Base-by-base conservation (phyloP, 164 flowering plant genomes). In the Akebia trifoliata region DNA sequence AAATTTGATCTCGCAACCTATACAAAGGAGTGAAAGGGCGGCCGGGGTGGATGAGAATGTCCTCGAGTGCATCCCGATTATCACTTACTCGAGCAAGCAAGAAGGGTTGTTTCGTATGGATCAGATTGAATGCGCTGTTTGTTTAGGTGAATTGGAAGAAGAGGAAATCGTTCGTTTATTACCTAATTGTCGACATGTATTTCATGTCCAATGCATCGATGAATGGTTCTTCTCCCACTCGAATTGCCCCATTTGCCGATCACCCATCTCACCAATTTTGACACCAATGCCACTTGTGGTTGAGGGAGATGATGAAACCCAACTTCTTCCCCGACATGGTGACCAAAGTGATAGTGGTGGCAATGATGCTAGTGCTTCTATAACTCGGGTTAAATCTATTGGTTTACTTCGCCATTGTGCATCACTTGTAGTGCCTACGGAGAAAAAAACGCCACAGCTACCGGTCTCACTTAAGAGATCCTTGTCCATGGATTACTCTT, bases 231-330 rank as follows among this genome's bases (percentile, higher is more conserved):
- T 17, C 15, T 61, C 50, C 4, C 82, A 76, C 22, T 37, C 66
- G 1, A 78, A 45, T 51, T 82, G 84, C 40, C 83, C 84, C 0
- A 28, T 76, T 4, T 82, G 87, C 48, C 71, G 87, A 15, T 45
- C 75, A 1, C 71, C 72, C 49, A 4, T 50, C 18, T n/a, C 17
- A 14, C 40, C 6, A 1, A 2, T 4, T 20, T 30, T 44, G 35
- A 29, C 25, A 35, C n/a, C n/a, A n/a, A n/a, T n/a, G n/a, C n/a
- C n/a, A n/a, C n/a, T n/a, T n/a, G n/a, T n/a, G n/a, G n/a, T n/a
- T n/a, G n/a, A n/a, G n/a, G n/a, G n/a, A n/a, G n/a, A n/a, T n/a
- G n/a, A n/a, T n/a, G n/a, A n/a, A n/a, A n/a, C n/a, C n/a, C n/a
- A n/a, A n/a, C n/a, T n/a, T n/a, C n/a, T n/a, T n/a, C n/a, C n/a